Percentiles rank a stretch among this genome's conserved stretches.
These are phyloP conservation scores for Cyberlindnera mrakii DNA, from an alignment of 805 yeast genomes.

Conservation along the genomic window DNA sequence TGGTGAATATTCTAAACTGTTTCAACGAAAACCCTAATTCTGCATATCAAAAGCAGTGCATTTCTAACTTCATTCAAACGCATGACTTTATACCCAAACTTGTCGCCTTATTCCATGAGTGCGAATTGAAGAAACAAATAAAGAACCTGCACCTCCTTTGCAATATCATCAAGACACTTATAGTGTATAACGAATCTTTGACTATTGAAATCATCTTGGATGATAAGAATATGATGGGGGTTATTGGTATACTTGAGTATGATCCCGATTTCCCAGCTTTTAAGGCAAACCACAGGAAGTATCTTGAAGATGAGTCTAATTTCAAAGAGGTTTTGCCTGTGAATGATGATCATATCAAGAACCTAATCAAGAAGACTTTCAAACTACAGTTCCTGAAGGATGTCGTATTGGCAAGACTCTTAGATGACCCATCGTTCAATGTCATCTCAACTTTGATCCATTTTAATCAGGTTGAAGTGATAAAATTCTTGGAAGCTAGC, in stretches of 20 bases:
- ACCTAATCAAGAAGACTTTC: constrained; percentile 67
- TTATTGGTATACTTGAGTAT: constrained; percentile 80
- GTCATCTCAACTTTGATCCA: constrained; percentile 63
- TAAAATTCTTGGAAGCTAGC: constrained; percentile 47
- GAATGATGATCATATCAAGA: constrained; percentile 40
- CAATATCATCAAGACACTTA: constrained; percentile 63
- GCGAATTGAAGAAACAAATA: constrained; percentile 50
- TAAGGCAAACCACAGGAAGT: constrained; percentile 76
- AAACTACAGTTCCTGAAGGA: constrained; percentile 78
- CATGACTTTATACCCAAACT: constrained; percentile 48
- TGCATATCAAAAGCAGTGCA: constrained; percentile 53
- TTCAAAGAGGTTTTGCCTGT: constrained; percentile 72
- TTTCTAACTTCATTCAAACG: constrained; percentile 50
- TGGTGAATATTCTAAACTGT: constrained; percentile 48
- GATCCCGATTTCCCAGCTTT: constrained; percentile 80
- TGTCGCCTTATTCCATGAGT: constrained; percentile 43
- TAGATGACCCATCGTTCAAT: constrained; percentile 76
- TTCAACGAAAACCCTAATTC: constrained; percentile 52
- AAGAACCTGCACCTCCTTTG: constrained; percentile 60
- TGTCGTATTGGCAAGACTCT: constrained; percentile 71
- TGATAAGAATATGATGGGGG: constrained; percentile 47
- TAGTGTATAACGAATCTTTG: constrained; percentile 64
- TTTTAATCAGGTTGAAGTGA: constrained; percentile 60
- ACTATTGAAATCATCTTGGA: constrained; percentile 53
- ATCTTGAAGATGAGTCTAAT: constrained; percentile 46